Conservation (phyloP, 495 filamentous ascomycete genomes). For the Xylaria cubensis region DNA sequence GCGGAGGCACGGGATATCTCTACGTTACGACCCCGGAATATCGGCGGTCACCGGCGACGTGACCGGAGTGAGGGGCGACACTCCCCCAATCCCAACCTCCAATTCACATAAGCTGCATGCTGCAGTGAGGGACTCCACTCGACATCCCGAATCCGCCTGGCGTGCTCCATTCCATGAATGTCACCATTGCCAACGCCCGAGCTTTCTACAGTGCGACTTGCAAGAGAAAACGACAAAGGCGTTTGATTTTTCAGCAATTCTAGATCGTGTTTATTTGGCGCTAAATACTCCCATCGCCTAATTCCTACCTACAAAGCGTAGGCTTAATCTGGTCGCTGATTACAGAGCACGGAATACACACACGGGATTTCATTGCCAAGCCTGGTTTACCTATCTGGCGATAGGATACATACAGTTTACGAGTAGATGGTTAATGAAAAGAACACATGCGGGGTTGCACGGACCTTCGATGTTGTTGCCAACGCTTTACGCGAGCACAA, state of each 20-base stretch:
- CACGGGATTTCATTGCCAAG: background rate
- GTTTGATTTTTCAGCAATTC: slow-evolving; percentile 11
- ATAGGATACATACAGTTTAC: background rate
- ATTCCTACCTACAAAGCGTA: background rate
- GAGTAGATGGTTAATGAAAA: slow-evolving; percentile 19
- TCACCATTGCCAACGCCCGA: background rate
- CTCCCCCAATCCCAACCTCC: background rate
- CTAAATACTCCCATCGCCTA: background rate
- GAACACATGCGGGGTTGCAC: background rate
- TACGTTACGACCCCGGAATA: background rate
- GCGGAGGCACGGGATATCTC: background rate
- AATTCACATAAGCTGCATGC: background rate
- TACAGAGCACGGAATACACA: background rate
- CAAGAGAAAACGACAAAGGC: background rate
- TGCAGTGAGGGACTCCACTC: slow-evolving; percentile 15
- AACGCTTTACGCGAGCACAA: background rate
- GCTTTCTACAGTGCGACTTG: background rate
- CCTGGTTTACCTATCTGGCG: background rate
- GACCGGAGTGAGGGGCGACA: slow-evolving; percentile 13
- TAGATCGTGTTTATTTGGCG: slow-evolving; percentile 4
- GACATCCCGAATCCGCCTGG: background rate
- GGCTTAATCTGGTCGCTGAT: background rate
- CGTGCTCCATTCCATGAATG: slow-evolving; percentile 25
- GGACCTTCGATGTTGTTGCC: background rate
- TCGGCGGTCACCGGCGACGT: slow-evolving; percentile 19